phyloP scores from a whole-genome alignment of 805 yeast species.

The Limtongozyma cylindracea region DNA sequence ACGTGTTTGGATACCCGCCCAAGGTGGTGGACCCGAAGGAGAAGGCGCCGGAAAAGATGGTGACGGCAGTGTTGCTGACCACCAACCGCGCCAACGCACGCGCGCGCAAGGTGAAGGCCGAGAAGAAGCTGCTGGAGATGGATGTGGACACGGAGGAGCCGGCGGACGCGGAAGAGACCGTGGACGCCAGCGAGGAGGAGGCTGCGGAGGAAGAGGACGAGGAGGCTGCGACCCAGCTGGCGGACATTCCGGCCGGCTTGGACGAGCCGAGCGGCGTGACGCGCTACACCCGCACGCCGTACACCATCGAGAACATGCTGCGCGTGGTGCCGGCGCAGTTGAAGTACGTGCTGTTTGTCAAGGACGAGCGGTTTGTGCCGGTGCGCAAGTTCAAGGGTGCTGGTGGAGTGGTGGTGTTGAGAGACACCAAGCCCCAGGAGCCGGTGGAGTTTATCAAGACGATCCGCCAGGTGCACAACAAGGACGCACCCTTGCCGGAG shows the following conservation, averaged over 20 bases:
- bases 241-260: slow-evolving; percentile 1
- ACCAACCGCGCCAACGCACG: slow-evolving; percentile 88
- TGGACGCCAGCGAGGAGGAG: slow-evolving; percentile 1
- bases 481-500: slow-evolving; percentile 52
- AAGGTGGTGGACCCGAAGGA: slow-evolving; percentile 56
- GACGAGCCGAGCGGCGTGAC: slow-evolving; percentile 11
- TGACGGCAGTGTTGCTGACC: slow-evolving; percentile 84
- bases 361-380: slow-evolving; percentile 59
- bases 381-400: slow-evolving; percentile 48
- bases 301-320: slow-evolving; percentile 50
- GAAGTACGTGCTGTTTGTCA: slow-evolving; percentile 53
- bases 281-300: slow-evolving; percentile 38
- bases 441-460: slow-evolving; percentile 53
- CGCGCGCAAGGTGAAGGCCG: slow-evolving; percentile 38
- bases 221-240: slow-evolving; percentile 3
- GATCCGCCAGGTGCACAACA: slow-evolving; percentile 49
- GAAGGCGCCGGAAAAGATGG: slow-evolving; percentile 69
- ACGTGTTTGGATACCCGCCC: slow-evolving; percentile 73
- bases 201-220: slow-evolving; percentile 2
- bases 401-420: slow-evolving; percentile 49
- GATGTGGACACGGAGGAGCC: slow-evolving; percentile 15
- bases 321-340: slow-evolving; percentile 82
- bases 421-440: slow-evolving; percentile 35
- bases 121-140: slow-evolving; percentile 24
- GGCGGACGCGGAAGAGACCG: slow-evolving; percentile 3